phyloP scores from a whole-genome alignment of 257 asterid species.

The Coffea canephora region DNA sequence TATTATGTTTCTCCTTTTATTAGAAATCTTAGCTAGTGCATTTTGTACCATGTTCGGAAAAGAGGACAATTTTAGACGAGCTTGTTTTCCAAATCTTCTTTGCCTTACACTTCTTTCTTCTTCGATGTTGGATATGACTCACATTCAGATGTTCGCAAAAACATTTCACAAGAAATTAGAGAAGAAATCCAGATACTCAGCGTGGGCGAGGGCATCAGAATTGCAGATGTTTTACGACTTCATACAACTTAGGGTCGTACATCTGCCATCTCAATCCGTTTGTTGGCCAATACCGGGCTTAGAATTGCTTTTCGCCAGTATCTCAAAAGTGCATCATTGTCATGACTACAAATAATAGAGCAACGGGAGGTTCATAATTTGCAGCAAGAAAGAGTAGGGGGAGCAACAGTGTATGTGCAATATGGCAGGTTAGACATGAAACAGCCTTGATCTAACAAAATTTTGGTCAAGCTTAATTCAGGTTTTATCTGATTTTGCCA shows the following conservation, averaged over 20 bases:
- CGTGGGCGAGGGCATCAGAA: background rate
- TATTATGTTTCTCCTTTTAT: background rate
- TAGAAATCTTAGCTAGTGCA: conserved; percentile 5
- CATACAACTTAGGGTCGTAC: background rate
- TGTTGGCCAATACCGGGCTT: background rate
- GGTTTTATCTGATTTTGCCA: too few species aligned
- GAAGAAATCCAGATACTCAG: background rate
- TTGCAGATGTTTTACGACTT: background rate
- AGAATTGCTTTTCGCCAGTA: background rate
- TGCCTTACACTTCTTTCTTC: background rate
- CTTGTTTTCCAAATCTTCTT: background rate
- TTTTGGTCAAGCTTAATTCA: background rate
- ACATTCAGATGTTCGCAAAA: background rate
- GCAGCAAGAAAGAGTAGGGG: background rate
- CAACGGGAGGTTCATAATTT: too few species aligned
- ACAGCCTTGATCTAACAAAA: background rate
- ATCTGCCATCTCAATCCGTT: background rate
- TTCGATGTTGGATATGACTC: background rate
- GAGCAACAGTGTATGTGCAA: background rate
- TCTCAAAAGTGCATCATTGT: background rate
- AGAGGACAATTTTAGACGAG: background rate
- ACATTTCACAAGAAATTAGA: background rate
- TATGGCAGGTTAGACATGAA: background rate
- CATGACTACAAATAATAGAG: too few species aligned
- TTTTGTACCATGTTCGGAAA: conserved; percentile 12